Evolutionary conservation across 2,329 filamentous ascomycete species (phyloP).

Genomic region (Ustulina deusta): DNA sequence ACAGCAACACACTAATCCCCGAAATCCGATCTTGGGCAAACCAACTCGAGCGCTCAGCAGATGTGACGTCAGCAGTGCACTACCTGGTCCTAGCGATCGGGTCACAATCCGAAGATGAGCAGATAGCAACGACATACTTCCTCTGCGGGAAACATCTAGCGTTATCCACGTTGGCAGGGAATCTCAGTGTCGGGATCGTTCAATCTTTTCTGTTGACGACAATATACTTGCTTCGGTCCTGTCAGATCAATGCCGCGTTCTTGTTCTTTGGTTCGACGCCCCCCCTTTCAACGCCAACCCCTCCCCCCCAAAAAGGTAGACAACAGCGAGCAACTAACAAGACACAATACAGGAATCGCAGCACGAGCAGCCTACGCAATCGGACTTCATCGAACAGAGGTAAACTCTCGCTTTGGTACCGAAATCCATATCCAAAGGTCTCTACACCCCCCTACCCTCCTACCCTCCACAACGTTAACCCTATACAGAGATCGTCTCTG

Average conservation of each 20-base stretch:
- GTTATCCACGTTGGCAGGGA: conserved; percentile 58
- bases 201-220: conserved; percentile 64
- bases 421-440: conserved; percentile 57
- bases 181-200: conserved; percentile 62
- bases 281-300: neutral
- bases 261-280: conserved; percentile 59
- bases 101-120: conserved; percentile 57
- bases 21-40: conserved; percentile 59
- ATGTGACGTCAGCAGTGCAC: conserved; percentile 58
- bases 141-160: conserved; percentile 62
- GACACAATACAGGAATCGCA: conserved; percentile 56
- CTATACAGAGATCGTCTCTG: conserved; percentile 59
- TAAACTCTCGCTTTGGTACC: conserved; percentile 64
- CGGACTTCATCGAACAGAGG: conserved; percentile 65
- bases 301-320: neutral
- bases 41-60: conserved; percentile 50
- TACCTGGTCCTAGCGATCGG: conserved; percentile 66
- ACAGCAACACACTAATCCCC: conserved; percentile 54
- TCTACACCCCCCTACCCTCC: neutral
- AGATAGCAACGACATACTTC: conserved; percentile 60
- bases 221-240: conserved; percentile 66
- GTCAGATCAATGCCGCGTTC: conserved; percentile 67
- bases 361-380: conserved; percentile 65
- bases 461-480: conserved; percentile 11
- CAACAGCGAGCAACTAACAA: neutral